Evolutionary conservation across 179 eudicot species (phyloP), one percentile per base, ranked within the genome.

Genomic region (Spinacia oleracea): DNA sequence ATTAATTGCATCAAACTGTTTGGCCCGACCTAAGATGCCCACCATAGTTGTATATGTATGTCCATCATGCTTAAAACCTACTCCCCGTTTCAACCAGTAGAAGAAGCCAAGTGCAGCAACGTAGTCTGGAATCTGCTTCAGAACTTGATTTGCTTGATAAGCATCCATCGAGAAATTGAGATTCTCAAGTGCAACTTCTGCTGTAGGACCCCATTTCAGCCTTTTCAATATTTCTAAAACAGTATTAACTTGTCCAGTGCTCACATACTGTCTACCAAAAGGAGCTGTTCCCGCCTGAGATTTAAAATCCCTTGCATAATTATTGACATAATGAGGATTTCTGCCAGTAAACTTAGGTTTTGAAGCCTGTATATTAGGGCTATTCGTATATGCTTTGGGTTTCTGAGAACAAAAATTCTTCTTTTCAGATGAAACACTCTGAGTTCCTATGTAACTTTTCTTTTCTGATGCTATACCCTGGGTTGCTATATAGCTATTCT

Each of bases 11-110:
- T 85, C 90, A 53, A 96, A 96, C 77, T 96, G 89, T 74, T 85
- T 86, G 8, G 93, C 90, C 48, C 93, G 91, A 58, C 99, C 99
- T 51, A 96, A 88, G 60, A 96, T 92, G 69, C 99, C 99, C 58
- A 96, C 91, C 98, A 96, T 96, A 80, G 99, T 96, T 38, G 99
- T 96, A 75, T 96, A 96, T 16, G 97, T 93, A 77, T 96, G 98
- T 18, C 92, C 96, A 81, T 96, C 99, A 38, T 96, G 99, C 91
- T 85, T 93, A 76, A 92, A 96, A 21, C 98, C 94, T 15, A 85
- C 77, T 84, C 81, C 90, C 12, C 79, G 76, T 84, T 92, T 96
- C 84, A 96, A 80, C 99, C 99, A 96, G 78, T 89, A 76, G 85
- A 96, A 96, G 76, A 96, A 92, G 48, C 93, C 91, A 73, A 89